Base-by-base conservation (phyloP, 305 asterid genomes). In the Caryopteris hybrid region DNA sequence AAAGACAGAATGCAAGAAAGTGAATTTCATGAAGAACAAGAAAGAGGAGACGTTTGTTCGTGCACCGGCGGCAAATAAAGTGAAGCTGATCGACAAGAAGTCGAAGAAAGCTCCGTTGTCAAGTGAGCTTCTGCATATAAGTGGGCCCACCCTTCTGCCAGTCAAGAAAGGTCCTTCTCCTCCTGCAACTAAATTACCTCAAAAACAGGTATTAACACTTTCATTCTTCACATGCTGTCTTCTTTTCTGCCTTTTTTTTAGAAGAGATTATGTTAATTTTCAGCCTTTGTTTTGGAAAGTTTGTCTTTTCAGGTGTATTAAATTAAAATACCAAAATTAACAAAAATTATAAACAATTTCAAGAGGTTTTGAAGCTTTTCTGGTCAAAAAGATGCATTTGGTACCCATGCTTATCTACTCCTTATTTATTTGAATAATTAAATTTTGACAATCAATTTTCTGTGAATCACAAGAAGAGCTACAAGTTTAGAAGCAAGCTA, bases 91-190 rank as follows among this genome's bases (percentile, higher is more conserved):
- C 0, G 67, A 57, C 1, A 72, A 53, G 56, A 74, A 69, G 27
- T 33, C 51, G 17, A 78, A 66, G 78, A 84, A 80, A 76, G 73
- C 80, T 55, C 80, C 87, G 61, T 73, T 88, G 68, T 86, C 93
- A 16, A 82, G 63, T 70, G 86, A 89, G 36, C 72, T 79, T 66
- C 51, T 80, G 8, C 75, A 70, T 61, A 69, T 61, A 20, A 81
- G 79, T 70, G 84, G 78, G 14, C 87, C 95, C 9, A 75, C 84
- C 8, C 74, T 80, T 72, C 66, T 88, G 67, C 88, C 88, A 8
- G 77, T 81, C 71, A 92, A 78, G 84, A 92, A 81, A 78, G 87
- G 73, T 69, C 77, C 81, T 42, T 79, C 88, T 48, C 79, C 88
- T 3, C 87, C 79, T 16, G 79, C 84, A 34, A 81, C 82, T 14